Conservation (phyloP, 1,284 basidiomycete genomes). For the Amylostereum chailletii region DNA sequence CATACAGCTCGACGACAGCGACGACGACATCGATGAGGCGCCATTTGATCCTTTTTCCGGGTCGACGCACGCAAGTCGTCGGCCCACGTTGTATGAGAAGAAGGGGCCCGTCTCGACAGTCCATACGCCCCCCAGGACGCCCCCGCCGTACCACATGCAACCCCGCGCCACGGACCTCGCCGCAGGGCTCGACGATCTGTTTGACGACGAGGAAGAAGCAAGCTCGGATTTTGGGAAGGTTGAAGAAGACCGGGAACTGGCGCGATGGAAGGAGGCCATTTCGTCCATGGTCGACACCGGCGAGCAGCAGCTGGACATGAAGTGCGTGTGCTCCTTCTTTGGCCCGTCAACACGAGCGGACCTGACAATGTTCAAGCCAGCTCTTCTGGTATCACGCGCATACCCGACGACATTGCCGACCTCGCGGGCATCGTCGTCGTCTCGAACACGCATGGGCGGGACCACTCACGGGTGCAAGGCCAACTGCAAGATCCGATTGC, state of each 20-base stretch:
- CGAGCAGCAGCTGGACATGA: constrained; percentile 28
- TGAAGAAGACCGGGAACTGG: constrained; percentile 19
- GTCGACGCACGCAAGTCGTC: constrained; percentile 9
- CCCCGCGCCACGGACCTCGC: not conserved
- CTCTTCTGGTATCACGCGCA: constrained; percentile 25
- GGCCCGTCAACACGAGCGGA: not conserved
- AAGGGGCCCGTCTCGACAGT: constrained; percentile 3
- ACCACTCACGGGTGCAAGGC: constrained; percentile 8
- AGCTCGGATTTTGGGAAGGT: constrained; percentile 2
- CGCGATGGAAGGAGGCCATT: constrained; percentile 33
- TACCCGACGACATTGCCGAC: constrained; percentile 32
- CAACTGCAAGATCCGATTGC: not conserved
- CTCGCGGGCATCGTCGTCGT: constrained; percentile 31
- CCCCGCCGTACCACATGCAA: not conserved
- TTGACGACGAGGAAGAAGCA: constrained; percentile 4
- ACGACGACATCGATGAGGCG: not conserved
- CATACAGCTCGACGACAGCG: constrained; percentile 2
- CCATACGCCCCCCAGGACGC: constrained; percentile 4
- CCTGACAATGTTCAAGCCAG: constrained; percentile 14
- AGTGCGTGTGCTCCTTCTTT: constrained; percentile 18
- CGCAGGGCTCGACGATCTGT: constrained; percentile 2
- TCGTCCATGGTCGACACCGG: constrained; percentile 27
- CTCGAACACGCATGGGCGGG: constrained; percentile 13
- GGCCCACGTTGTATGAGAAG: constrained; percentile 9
- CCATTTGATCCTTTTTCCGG: constrained; percentile 10